A percentile compares a stretch with the other conserved stretches of the same genome.
phyloP scores from a whole-genome alignment of 352 stramenopile genomes.

The Phytophthora constricta region DNA sequence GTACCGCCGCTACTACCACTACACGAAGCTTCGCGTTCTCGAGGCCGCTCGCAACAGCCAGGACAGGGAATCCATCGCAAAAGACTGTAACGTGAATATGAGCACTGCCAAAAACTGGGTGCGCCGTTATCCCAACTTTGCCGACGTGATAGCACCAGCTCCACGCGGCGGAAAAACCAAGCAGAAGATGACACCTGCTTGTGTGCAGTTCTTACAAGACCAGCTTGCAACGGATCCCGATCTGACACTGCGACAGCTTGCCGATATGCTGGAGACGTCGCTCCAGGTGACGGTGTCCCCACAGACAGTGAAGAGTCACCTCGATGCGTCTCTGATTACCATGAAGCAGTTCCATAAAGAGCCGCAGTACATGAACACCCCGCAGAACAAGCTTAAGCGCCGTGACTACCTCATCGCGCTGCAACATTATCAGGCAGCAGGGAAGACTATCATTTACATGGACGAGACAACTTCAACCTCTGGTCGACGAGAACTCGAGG shows the following conservation, averaged over 20 bases:
- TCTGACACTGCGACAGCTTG: constrained; percentile 6
- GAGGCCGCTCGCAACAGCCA: neutral
- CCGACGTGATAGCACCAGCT: neutral
- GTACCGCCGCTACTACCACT: neutral
- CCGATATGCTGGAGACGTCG: neutral
- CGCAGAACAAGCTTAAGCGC: constrained; percentile 22
- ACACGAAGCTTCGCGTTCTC: neutral
- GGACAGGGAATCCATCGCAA: neutral
- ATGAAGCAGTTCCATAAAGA: constrained; percentile 1
- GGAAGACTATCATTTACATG: no score
- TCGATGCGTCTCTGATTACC: neutral
- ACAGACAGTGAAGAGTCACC: constrained; percentile 3
- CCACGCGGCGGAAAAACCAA: neutral
- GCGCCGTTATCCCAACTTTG: constrained; percentile 1
- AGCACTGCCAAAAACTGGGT: constrained; percentile 1
- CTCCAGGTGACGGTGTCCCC: neutral
- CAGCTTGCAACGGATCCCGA: constrained; percentile 3
- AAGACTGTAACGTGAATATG: neutral
- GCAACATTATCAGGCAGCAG: no score
- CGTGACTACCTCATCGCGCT: constrained; percentile 3
- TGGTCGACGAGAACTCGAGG: neutral
- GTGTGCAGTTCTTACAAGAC: constrained; percentile 3
- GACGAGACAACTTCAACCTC: no score
- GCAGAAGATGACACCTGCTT: neutral
- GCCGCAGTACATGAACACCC: neutral